A percentile compares a stretch with the other conserved stretches of the same genome.
Evolutionary conservation across 108 stramenopile genomes (phyloP).

Genomic region (Nitzschia sp.): DNA sequence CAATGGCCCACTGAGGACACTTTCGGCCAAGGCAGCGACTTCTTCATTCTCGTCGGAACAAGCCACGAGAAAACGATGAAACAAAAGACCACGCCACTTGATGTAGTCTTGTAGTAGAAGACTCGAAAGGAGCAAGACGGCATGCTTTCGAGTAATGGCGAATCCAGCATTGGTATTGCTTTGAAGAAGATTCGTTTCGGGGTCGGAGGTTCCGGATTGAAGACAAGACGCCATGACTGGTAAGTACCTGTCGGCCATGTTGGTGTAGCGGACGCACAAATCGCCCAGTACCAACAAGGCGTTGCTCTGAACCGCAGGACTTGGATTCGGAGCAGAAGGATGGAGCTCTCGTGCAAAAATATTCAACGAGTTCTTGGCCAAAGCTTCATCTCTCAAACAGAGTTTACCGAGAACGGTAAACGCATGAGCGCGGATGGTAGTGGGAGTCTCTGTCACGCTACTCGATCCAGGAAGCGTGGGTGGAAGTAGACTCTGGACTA

Average conservation of each 20-base stretch:
- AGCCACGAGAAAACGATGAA: constrained; percentile 91
- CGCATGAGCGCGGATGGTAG: constrained; percentile 71
- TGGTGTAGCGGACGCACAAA: constrained; percentile 90
- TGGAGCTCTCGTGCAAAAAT: constrained; percentile 88
- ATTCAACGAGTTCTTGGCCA: constrained; percentile 80
- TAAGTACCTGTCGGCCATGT: constrained; percentile 89
- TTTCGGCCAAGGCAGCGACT: constrained; percentile 74
- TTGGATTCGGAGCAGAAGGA: constrained; percentile 40
- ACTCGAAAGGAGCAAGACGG: constrained; percentile 82
- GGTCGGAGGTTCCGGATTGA: constrained; percentile 60
- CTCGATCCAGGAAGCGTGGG: constrained; percentile 43
- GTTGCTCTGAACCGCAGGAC: constrained; percentile 81
- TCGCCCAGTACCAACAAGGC: constrained; percentile 91
- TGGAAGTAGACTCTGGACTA: constrained; percentile 63
- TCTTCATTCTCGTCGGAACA: constrained; percentile 86
- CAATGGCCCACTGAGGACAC: constrained; percentile 74
- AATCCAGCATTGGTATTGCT: constrained; percentile 16
- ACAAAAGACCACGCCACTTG: constrained; percentile 91
- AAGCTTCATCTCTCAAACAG: constrained; percentile 84
- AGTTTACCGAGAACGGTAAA: constrained; percentile 87
- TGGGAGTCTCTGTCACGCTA: constrained; percentile 13
- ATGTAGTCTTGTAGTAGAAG: constrained; percentile 94
- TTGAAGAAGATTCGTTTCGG: constrained; percentile 8
- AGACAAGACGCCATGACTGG: constrained; percentile 90
- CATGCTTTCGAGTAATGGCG: constrained; percentile 84